phyloP scores from a whole-genome alignment of 148 eudicot species.

The Gaultheria prostrata region DNA sequence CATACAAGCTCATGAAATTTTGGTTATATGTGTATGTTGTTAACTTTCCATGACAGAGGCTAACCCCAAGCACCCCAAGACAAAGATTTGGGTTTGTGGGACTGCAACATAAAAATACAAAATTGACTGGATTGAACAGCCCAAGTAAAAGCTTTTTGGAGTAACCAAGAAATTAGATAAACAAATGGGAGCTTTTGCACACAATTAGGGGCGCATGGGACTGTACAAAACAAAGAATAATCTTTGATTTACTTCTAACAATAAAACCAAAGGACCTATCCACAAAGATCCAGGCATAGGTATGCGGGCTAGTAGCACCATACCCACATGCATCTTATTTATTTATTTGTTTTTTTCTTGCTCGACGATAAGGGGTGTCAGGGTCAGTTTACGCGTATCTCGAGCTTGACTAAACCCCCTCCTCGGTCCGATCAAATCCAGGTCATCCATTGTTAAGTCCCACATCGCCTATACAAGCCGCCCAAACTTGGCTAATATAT shows the following conservation, averaged over 20 bases:
- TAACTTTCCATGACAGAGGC: neutral
- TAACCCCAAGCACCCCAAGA: neutral
- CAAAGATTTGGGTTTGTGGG: conserved; percentile 1
- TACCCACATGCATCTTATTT: neutral
- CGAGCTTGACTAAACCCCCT: no score
- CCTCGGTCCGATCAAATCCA: no score
- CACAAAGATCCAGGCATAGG: neutral
- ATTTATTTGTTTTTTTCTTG: no score
- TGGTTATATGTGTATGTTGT: neutral
- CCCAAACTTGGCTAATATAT: no score
- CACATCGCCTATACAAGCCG: no score
- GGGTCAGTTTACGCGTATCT: no score
- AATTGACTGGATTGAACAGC: neutral
- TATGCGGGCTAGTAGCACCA: neutral
- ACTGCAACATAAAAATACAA: neutral
- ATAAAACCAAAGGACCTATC: conserved; percentile 3
- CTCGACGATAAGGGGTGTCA: no score
- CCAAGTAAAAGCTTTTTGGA: conserved; percentile 8
- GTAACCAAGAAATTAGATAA: neutral
- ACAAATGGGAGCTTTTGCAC: neutral
- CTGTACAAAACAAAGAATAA: conserved; percentile 3
- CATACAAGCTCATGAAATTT: neutral
- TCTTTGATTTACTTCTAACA: neutral
- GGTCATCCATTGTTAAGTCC: no score
- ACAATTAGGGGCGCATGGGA: neutral